Conservation (phyloP, 2,329 filamentous ascomycete genomes). For the Rutstroemia sp. region DNA sequence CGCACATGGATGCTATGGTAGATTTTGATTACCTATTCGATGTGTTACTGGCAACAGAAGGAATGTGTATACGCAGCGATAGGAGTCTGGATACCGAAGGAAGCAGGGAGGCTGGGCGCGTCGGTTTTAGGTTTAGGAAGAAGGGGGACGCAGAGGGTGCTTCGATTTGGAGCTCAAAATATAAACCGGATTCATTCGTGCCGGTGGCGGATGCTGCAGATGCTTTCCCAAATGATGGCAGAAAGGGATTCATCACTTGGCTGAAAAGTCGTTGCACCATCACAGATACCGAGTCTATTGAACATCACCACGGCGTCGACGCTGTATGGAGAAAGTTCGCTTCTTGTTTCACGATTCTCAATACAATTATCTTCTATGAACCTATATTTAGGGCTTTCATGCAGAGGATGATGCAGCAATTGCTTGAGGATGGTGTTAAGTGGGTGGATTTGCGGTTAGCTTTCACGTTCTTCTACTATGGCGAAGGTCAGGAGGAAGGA, state of each 20-base stretch:
- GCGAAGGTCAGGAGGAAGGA: conserved; percentile 53
- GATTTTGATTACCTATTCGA: conserved; percentile 75
- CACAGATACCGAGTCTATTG: conserved; percentile 62
- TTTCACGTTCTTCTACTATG: conserved; percentile 65
- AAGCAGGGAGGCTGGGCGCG: conserved; percentile 44
- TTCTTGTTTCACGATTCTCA: conserved; percentile 65
- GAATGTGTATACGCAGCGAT: conserved; percentile 62
- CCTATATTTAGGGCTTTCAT: conserved; percentile 78
- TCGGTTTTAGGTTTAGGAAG: conserved; percentile 57
- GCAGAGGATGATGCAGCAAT: conserved; percentile 58
- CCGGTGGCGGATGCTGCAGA: conserved; percentile 54
- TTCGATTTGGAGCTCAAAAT: conserved; percentile 60
- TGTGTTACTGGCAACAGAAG: conserved; percentile 61
- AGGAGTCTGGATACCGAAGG: conserved; percentile 46
- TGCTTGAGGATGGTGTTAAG: conserved; percentile 74
- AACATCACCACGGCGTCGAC: conserved; percentile 76
- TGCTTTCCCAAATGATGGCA: conserved; percentile 66
- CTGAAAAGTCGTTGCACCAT: conserved; percentile 67
- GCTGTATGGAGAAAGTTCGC: conserved; percentile 80
- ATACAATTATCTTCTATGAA: conserved; percentile 78
- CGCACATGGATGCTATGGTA: conserved; percentile 86
- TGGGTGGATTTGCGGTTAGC: conserved; percentile 78
- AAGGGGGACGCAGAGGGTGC: conserved; percentile 28
- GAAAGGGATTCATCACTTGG: conserved; percentile 68
- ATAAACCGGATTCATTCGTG: conserved; percentile 38